Percentiles rank a stretch among this genome's conserved stretches.
Conservation (phyloP, 352 stramenopile species). For the Phytopythium sindhum region DNA sequence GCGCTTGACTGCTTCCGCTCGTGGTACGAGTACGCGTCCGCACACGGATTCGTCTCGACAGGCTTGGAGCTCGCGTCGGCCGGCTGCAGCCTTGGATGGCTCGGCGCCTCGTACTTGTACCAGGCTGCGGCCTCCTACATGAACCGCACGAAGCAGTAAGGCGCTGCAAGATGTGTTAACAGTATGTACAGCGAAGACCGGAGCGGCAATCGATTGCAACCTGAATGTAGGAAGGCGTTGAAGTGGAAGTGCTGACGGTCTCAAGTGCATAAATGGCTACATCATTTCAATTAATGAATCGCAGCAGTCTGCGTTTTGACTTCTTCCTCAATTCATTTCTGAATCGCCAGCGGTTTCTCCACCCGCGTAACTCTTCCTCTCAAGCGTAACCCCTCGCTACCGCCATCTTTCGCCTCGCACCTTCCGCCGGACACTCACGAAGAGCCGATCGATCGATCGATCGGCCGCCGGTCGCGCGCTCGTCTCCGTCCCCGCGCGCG, state of each 20-base stretch:
- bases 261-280: constrained; percentile 3
- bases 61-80: constrained; percentile 65
- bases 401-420: too few species aligned
- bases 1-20: constrained; percentile 62
- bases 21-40: constrained; percentile 68
- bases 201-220: too few species aligned
- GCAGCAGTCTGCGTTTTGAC: too few species aligned
- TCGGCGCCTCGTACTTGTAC: constrained; percentile 59
- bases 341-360: background rate
- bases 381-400: too few species aligned
- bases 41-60: constrained; percentile 64
- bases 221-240: too few species aligned
- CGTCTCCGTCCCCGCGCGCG: background rate
- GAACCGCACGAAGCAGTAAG: constrained; percentile 10
- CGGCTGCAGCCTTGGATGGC: constrained; percentile 57
- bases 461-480: background rate
- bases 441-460: too few species aligned
- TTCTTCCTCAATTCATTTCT: background rate
- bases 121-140: constrained; percentile 40
- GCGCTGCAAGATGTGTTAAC: too few species aligned
- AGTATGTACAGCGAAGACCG: too few species aligned
- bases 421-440: background rate
- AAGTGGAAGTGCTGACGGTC: background rate
- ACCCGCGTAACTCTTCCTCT: too few species aligned
- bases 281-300: background rate